Conservation (phyloP, 495 filamentous ascomycete species). For the Penicillium antarcticum region DNA sequence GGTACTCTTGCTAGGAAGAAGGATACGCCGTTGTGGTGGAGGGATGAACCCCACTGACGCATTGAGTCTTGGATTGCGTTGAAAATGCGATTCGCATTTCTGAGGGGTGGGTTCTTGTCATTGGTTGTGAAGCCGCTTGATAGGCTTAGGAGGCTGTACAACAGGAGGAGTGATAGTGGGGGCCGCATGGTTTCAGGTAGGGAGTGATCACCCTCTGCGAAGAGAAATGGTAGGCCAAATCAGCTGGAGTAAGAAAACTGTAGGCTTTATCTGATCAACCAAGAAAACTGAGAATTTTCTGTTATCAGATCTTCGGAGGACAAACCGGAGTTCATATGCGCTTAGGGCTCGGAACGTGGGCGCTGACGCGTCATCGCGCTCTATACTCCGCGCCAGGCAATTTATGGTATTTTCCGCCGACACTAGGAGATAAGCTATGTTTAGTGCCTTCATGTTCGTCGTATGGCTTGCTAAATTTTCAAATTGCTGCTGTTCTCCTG, state of each 20-base stretch:
- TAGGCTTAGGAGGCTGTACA: constrained; percentile 9
- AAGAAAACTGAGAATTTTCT: background rate
- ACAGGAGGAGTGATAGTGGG: constrained; percentile 2
- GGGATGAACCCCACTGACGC: constrained; percentile 66
- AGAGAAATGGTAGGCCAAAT: no score
- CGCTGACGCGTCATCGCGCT: constrained; percentile 2
- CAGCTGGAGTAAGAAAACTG: no score
- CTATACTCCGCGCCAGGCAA: background rate
- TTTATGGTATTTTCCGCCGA: background rate
- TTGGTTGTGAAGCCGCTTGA: constrained; percentile 1
- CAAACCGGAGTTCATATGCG: background rate
- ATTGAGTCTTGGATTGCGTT: constrained; percentile 64
- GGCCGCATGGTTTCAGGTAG: constrained; percentile 8
- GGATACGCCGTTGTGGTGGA: constrained; percentile 69
- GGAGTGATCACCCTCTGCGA: background rate
- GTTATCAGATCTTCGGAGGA: background rate
- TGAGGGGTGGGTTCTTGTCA: background rate
- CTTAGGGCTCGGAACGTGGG: background rate
- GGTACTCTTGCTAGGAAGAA: constrained; percentile 59
- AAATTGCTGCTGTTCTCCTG: no score
- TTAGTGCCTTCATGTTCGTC: background rate
- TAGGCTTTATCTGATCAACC: no score
- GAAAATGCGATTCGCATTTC: constrained; percentile 60
- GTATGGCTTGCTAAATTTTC: no score
- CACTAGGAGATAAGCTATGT: constrained; percentile 4